phyloP scores from a whole-genome alignment of 768 basidiomycete species.

The Phlegmacium glaucopus region DNA sequence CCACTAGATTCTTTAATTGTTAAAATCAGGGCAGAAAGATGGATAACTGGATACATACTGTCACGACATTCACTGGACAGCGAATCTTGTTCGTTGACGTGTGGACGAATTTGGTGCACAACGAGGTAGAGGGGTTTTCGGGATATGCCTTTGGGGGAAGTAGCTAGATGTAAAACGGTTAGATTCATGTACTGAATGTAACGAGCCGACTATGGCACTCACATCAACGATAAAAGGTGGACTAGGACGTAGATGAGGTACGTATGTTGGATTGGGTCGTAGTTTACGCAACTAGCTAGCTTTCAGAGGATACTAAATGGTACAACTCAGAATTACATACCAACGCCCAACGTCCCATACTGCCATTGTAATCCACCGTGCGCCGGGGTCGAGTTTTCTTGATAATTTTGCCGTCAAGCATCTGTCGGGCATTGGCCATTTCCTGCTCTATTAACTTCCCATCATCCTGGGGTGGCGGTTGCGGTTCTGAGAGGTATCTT shows the following conservation, averaged over 20 bases:
- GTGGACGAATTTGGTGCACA: constrained; percentile 97
- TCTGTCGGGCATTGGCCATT: constrained; percentile 65
- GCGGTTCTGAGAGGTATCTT: constrained; percentile 68
- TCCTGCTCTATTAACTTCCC: constrained; percentile 75
- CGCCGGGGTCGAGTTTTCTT: constrained; percentile 91
- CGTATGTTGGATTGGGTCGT: constrained; percentile 74
- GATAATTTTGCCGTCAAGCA: constrained; percentile 75
- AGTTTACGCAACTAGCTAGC: constrained; percentile 62
- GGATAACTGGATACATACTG: constrained; percentile 51
- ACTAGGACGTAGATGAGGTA: constrained; percentile 76
- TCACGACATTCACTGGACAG: constrained; percentile 94
- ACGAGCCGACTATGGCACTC: constrained; percentile 25
- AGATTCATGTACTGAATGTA: constrained; percentile 16
- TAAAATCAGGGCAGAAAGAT: neutral
- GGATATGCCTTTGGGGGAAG: constrained; percentile 92
- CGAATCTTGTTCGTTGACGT: constrained; percentile 98
- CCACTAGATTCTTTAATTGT: constrained; percentile 56
- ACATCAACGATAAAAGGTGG: constrained; percentile 91
- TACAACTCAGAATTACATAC: constrained; percentile 41
- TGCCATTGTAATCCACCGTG: constrained; percentile 94
- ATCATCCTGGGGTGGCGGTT: constrained; percentile 75
- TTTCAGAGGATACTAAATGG: constrained; percentile 6
- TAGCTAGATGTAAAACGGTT: constrained; percentile 48
- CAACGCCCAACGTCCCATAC: constrained; percentile 80
- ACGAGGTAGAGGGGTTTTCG: constrained; percentile 85